These are phyloP conservation scores for Solanum tarapatanum DNA, from an alignment of 257 asterid species.

Conservation along the genomic window DNA sequence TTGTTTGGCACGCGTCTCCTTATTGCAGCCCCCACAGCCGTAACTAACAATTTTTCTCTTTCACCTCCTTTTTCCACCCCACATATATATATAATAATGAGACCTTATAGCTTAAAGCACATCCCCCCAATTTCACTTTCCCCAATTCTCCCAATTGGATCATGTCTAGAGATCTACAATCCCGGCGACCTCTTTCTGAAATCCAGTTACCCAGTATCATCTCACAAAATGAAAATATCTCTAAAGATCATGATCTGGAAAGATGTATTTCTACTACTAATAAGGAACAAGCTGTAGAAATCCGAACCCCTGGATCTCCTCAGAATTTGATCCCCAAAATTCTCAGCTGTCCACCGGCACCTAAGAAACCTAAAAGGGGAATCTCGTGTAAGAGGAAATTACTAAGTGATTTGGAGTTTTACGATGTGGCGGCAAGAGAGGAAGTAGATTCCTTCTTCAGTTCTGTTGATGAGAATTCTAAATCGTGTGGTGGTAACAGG, in stretches of 20 bases:
- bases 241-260: not conserved
- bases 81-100: not conserved
- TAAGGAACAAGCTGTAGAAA: constrained; percentile 6
- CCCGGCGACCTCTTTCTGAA: constrained; percentile 3
- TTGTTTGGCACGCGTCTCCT: constrained; percentile 29
- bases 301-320: constrained; percentile 40
- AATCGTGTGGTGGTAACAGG: not conserved
- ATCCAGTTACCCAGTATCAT: constrained; percentile 17
- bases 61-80: not conserved
- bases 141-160: not conserved
- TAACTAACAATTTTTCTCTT: not conserved
- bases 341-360: constrained; percentile 50
- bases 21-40: not conserved
- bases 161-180: constrained; percentile 45
- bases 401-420: constrained; percentile 21
- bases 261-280: not conserved
- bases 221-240: not conserved
- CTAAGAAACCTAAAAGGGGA: constrained; percentile 32
- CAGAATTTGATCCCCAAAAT: constrained; percentile 30
- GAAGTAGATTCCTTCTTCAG: constrained; percentile 42
- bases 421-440: constrained; percentile 21
- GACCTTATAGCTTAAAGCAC: not conserved
- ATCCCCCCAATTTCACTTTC: not conserved
- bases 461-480: constrained; percentile 1
- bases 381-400: constrained; percentile 37